Evolutionary conservation across 208 protist species (phyloP).

Genomic region (Vickermania spadyakhi): DNA sequence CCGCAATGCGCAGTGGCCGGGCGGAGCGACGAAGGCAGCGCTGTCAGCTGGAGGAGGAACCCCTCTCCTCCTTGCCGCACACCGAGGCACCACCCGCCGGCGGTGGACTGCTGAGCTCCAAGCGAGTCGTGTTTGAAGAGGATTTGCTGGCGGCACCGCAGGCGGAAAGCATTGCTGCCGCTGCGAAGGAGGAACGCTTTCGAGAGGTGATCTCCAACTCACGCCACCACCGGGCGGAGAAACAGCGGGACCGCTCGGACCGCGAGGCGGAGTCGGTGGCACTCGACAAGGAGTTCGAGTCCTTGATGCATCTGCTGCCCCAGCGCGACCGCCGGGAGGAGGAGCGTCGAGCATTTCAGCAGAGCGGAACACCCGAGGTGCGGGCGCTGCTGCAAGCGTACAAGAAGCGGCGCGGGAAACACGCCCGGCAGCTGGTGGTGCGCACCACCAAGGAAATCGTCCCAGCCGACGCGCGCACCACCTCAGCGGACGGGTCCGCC

Average conservation of each 20-base stretch:
- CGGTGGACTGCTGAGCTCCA: constrained; percentile 11
- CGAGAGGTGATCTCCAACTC: constrained; percentile 55
- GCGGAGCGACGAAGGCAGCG: constrained; percentile 22
- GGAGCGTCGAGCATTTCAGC: constrained; percentile 44
- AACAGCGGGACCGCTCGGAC: constrained; percentile 55
- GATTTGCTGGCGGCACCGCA: constrained; percentile 14
- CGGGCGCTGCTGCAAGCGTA: constrained; percentile 34
- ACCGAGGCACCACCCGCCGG: neutral
- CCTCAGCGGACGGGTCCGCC: neutral
- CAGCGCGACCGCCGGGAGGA: constrained; percentile 49
- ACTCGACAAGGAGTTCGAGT: constrained; percentile 60
- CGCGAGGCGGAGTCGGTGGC: constrained; percentile 42
- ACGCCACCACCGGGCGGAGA: constrained; percentile 40
- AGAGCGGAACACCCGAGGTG: constrained; percentile 48
- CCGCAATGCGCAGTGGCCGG: constrained; percentile 12
- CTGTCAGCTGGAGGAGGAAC: constrained; percentile 18
- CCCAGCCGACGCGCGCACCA: no score
- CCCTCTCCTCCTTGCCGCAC: neutral
- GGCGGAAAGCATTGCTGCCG: constrained; percentile 25
- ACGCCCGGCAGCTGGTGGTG: constrained; percentile 40
- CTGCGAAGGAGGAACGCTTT: constrained; percentile 29
- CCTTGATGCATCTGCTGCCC: constrained; percentile 55
- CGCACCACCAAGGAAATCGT: constrained; percentile 25
- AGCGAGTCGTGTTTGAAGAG: constrained; percentile 5
- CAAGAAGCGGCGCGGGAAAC: constrained; percentile 19